Conservation (phyloP, 257 asterid genomes). For the Przewalskia tangutica region DNA sequence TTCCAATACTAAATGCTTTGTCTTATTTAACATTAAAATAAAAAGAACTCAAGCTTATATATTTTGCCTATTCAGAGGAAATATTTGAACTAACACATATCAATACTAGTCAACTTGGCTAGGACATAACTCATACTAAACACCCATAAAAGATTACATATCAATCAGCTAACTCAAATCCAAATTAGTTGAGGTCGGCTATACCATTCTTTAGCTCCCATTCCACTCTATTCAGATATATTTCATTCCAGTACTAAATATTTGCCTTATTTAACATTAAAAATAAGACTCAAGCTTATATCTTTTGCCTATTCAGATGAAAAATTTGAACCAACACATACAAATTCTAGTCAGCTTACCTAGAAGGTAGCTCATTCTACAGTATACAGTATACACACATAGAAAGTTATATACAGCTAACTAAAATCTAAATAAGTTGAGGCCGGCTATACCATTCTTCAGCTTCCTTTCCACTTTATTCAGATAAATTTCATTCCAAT, state of each 20-base stretch:
- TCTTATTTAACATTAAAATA: too few relatives aligned
- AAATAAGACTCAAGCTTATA: too few relatives aligned
- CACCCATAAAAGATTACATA: too few relatives aligned
- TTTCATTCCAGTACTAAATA: background rate
- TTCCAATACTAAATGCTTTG: too few relatives aligned
- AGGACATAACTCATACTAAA: background rate
- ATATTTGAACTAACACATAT: too few relatives aligned
- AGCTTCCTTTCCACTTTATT: too few relatives aligned
- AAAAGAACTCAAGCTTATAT: too few relatives aligned
- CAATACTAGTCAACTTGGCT: background rate
- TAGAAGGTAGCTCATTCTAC: too few relatives aligned
- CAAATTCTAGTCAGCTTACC: background rate
- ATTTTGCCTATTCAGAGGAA: too few relatives aligned
- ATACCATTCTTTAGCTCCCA: background rate
- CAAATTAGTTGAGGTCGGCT: background rate
- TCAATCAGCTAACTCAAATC: too few relatives aligned
- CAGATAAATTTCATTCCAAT: background rate
- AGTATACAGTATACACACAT: background rate
- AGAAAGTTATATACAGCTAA: background rate
- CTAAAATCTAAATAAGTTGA: background rate
- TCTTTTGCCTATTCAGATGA: background rate
- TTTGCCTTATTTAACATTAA: background rate
- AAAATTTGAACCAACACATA: background rate
- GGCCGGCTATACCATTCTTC: background rate
- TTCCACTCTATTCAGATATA: background rate